Evolutionary conservation across 2,329 filamentous ascomycete genomes (phyloP).

Genomic region (Colletotrichum chlorophyti): DNA sequence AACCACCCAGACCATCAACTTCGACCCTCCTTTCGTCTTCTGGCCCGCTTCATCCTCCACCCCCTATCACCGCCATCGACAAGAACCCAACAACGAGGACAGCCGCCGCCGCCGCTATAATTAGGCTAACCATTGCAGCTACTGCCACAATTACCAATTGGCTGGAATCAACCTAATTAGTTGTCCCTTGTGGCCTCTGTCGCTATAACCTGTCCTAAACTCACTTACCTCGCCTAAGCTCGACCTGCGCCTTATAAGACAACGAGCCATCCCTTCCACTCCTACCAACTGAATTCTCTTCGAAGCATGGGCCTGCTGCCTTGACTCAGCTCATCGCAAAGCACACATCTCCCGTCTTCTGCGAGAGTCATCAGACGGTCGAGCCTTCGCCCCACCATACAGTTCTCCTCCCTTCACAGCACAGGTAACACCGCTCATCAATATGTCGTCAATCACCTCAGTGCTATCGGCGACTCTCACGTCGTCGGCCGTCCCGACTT

Average conservation of each 20-base stretch:
- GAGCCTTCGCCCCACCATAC: background rate
- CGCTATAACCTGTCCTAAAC: no score
- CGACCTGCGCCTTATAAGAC: background rate
- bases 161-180: background rate
- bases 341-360: no score
- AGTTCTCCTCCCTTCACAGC: background rate
- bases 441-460: conserved; percentile 15
- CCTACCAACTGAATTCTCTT: background rate
- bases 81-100: no score
- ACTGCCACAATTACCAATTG: background rate
- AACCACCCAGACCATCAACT: background rate
- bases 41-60: background rate
- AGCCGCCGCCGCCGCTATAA: background rate
- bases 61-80: no score
- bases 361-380: background rate
- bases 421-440: background rate
- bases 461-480: conserved; percentile 30
- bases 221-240: background rate
- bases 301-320: background rate
- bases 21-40: no score
- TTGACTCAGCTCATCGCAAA: background rate
- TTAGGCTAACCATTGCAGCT: no score
- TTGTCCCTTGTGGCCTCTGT: no score
- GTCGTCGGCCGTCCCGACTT: conserved; percentile 36
- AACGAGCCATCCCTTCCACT: background rate